A percentile compares a stretch with the other conserved stretches of the same genome.
Evolutionary conservation across 164 flowering plant genomes (phyloP).

Genomic region (Stephania yunnanensis): DNA sequence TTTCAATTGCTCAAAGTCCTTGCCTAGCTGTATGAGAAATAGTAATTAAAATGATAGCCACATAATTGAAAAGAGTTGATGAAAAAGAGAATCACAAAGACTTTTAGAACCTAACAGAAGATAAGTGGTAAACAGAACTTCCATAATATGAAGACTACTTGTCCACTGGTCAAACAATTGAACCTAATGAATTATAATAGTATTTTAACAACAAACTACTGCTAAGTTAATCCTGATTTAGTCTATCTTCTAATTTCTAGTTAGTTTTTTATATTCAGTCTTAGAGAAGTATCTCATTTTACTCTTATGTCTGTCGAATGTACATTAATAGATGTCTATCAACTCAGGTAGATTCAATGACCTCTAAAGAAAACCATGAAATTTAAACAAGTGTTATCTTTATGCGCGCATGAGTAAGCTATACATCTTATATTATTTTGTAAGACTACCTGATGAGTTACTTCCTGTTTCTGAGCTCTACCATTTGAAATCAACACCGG

Average conservation of each 20-base stretch:
- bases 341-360: background rate
- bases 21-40: constrained; percentile 11
- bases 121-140: no score
- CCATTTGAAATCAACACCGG: constrained; percentile 44
- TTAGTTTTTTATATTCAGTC: no score
- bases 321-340: constrained; percentile 5
- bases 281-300: no score
- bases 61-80: background rate
- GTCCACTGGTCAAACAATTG: background rate
- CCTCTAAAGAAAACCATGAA: background rate
- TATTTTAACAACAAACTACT: no score
- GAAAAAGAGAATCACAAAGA: background rate
- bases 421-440: constrained; percentile 23
- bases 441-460: constrained; percentile 15
- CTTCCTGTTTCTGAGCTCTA: constrained; percentile 32
- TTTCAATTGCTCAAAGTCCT: constrained; percentile 19
- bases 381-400: no score
- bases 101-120: no score
- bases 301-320: background rate
- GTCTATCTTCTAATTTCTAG: no score
- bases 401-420: constrained; percentile 5
- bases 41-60: background rate
- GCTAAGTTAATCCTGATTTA: no score
- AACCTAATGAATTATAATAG: background rate
- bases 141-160: no score